phyloP scores from a whole-genome alignment of 345 rosid species.

The Turnera subulata region DNA sequence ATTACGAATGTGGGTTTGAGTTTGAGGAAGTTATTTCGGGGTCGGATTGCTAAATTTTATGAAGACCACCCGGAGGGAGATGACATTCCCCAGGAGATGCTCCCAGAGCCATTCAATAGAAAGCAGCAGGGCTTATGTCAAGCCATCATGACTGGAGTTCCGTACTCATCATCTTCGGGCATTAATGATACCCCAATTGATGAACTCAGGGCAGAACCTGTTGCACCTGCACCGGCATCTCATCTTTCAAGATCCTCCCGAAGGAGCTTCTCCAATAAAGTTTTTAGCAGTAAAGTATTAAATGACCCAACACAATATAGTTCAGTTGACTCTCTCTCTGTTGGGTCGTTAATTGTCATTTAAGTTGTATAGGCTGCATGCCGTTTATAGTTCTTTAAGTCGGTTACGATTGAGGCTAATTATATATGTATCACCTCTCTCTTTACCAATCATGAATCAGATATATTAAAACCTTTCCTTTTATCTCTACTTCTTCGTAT shows the following conservation, averaged over 20 bases:
- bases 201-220: conserved; percentile 2
- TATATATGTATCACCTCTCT: too few species aligned
- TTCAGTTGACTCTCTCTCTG: conserved; percentile 17
- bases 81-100: conserved; percentile 65
- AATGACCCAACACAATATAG: conserved; percentile 5
- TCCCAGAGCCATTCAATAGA: conserved; percentile 66
- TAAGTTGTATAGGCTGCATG: too few species aligned
- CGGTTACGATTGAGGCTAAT: too few species aligned
- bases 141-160: conserved; percentile 1
- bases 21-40: conserved; percentile 57
- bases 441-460: too few species aligned
- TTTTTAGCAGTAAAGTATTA: conserved; percentile 3
- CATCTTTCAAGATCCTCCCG: conserved; percentile 38
- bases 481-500: too few species aligned
- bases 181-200: conserved; percentile 1
- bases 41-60: conserved; percentile 49
- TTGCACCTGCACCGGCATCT: conserved; percentile 29
- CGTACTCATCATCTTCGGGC: conserved; percentile 10
- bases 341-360: too few species aligned
- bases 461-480: too few species aligned
- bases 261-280: conserved; percentile 41
- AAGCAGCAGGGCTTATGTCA: conserved; percentile 17
- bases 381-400: too few species aligned
- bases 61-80: conserved; percentile 70
- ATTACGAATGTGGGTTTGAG: conserved; percentile 38